Percentiles rank a stretch among this genome's conserved stretches.
Conservation (phyloP, 2,329 filamentous ascomycete species). For the Hymenoscyphus occultus region DNA sequence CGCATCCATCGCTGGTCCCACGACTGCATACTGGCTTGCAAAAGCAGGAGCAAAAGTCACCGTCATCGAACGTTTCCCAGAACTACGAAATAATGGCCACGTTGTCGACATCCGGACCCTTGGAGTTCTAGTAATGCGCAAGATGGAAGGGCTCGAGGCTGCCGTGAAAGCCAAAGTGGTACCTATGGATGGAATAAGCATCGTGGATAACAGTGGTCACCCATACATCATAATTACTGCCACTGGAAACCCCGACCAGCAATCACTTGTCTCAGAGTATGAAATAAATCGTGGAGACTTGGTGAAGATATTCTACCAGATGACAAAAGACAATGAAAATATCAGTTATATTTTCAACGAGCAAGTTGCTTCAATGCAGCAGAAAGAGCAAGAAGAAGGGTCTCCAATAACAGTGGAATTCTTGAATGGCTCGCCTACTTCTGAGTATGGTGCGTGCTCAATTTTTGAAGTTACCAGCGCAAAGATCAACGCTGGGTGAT, state of each 20-base stretch:
- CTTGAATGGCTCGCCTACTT: not conserved
- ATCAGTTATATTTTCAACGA: conserved; percentile 11
- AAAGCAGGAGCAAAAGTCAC: conserved; percentile 38
- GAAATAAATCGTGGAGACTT: conserved; percentile 14
- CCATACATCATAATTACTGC: not conserved
- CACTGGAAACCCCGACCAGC: conserved; percentile 10
- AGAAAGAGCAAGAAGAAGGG: conserved; percentile 7
- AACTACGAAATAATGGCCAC: conserved; percentile 46
- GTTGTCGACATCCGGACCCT: conserved; percentile 53
- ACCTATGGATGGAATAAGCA: conserved; percentile 45
- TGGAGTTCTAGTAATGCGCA: conserved; percentile 47
- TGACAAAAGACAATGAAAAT: conserved; percentile 1
- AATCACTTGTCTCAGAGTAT: conserved; percentile 13
- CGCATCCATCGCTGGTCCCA: conserved; percentile 38
- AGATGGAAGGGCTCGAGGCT: conserved; percentile 48
- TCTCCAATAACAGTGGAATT: conserved; percentile 10
- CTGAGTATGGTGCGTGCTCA: not conserved
- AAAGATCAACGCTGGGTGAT: too few species aligned
- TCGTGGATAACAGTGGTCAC: conserved; percentile 41
- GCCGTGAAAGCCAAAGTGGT: conserved; percentile 41
- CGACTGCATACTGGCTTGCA: conserved; percentile 51
- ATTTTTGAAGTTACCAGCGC: too few species aligned
- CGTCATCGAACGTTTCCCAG: conserved; percentile 41
- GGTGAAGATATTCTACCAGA: conserved; percentile 12
- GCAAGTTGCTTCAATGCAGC: conserved; percentile 3